These are phyloP conservation scores for Bisporella sp. DNA, from an alignment of 2,329 filamentous ascomycete genomes.

Conservation along the genomic window DNA sequence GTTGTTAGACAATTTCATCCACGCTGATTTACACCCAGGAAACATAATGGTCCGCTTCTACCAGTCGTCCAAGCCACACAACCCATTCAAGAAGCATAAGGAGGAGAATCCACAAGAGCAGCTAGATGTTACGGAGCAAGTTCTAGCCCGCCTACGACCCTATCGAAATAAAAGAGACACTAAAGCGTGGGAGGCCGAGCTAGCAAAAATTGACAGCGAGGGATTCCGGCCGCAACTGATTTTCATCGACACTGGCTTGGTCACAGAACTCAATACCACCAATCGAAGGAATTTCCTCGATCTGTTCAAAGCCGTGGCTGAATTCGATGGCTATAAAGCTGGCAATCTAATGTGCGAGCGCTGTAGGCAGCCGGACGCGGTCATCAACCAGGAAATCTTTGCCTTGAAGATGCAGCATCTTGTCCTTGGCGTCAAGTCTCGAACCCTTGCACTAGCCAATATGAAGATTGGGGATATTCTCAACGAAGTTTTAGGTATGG, in stretches of 20 bases:
- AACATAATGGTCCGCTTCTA: slow-evolving; percentile 99
- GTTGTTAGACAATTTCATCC: slow-evolving; percentile 93
- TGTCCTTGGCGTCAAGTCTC: slow-evolving; percentile 81
- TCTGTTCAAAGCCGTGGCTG: slow-evolving; percentile 89
- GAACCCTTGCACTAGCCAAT: slow-evolving; percentile 85
- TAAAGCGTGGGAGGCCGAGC: slow-evolving; percentile 64
- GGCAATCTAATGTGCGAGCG: slow-evolving; percentile 94
- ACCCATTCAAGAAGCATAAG: slow-evolving; percentile 40
- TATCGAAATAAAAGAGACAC: slow-evolving; percentile 55
- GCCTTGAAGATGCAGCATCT: slow-evolving; percentile 96
- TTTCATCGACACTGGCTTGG: slow-evolving; percentile 94
- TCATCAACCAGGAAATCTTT: slow-evolving; percentile 84
- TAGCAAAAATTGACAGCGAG: slow-evolving; percentile 72
- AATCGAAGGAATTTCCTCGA: slow-evolving; percentile 92
- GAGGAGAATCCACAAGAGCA: slow-evolving; percentile 37
- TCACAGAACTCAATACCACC: slow-evolving; percentile 81
- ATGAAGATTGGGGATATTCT: slow-evolving; percentile 95
- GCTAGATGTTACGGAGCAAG: slow-evolving; percentile 79
- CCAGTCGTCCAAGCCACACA: slow-evolving; percentile 65
- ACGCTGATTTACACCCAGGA: slow-evolving; percentile 91
- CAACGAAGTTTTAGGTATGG: slow-evolving; percentile 86
- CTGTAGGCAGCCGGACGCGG: slow-evolving; percentile 84
- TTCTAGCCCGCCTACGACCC: slow-evolving; percentile 72
- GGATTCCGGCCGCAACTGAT: slow-evolving; percentile 91
- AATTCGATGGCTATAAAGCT: slow-evolving; percentile 94